Evolutionary conservation across 208 protist species (phyloP).

Genomic region (Crithidia sp.): DNA sequence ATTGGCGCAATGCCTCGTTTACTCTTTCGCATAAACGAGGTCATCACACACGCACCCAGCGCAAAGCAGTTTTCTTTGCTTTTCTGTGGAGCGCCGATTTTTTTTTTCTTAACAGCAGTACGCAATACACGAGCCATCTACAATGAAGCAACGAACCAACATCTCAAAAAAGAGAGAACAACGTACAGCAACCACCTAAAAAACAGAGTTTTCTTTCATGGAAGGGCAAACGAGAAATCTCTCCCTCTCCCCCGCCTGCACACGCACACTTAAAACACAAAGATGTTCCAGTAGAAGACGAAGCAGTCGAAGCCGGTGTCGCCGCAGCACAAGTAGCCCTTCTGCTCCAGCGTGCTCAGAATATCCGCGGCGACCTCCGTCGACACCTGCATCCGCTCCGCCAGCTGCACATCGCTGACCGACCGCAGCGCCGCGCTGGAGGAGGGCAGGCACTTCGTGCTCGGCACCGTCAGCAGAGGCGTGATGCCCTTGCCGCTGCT

Average conservation of each 20-base stretch:
- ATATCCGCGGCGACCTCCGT: slow-evolving; percentile 65
- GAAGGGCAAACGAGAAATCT: too few relatives aligned
- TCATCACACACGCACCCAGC: too few relatives aligned
- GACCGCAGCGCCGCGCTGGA: slow-evolving; percentile 40
- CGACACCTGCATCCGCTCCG: slow-evolving; percentile 54
- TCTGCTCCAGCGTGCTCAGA: slow-evolving; percentile 46
- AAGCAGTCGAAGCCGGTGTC: slow-evolving; percentile 73
- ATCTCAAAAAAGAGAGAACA: slow-evolving; percentile 3
- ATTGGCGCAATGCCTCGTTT: too few relatives aligned
- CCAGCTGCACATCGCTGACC: slow-evolving; percentile 72
- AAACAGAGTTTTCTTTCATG: too few relatives aligned
- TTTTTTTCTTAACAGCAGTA: too few relatives aligned
- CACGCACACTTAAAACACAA: slow-evolving; percentile 46
- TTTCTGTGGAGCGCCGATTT: too few relatives aligned
- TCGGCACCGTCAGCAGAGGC: slow-evolving; percentile 28
- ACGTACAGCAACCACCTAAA: too few relatives aligned
- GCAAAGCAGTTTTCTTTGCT: too few relatives aligned
- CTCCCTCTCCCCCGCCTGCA: too few relatives aligned
- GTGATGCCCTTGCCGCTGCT: not conserved
- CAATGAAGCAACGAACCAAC: too few relatives aligned
- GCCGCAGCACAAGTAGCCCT: slow-evolving; percentile 74
- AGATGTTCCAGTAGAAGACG: slow-evolving; percentile 88
- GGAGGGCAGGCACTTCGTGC: slow-evolving; percentile 42
- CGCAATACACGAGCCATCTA: too few relatives aligned
- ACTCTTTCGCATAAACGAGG: too few relatives aligned